Conservation (phyloP, 2,329 filamentous ascomycete species). For the Talaromyces marneffei region DNA sequence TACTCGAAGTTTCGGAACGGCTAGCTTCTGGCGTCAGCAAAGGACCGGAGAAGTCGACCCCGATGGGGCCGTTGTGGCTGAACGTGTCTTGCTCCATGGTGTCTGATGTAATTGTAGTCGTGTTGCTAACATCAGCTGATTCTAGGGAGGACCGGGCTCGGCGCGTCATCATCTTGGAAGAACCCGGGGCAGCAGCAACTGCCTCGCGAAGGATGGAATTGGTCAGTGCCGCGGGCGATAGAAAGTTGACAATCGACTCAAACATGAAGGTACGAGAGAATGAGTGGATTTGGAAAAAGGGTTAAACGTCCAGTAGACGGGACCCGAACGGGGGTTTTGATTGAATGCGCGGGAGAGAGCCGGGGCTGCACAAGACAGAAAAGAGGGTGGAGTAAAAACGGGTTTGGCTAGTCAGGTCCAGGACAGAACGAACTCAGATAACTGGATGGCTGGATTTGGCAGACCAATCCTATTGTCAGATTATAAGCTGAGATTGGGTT, state of each 20-base stretch:
- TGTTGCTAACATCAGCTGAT: conserved; percentile 20
- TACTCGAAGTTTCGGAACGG: conserved; percentile 40
- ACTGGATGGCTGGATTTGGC: not conserved
- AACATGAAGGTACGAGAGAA: conserved; percentile 14
- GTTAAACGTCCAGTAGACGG: not conserved
- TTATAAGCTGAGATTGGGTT: not conserved
- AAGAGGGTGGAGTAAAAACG: conserved; percentile 4
- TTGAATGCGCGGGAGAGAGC: conserved; percentile 4
- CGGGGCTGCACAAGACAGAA: conserved; percentile 1
- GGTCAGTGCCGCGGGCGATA: conserved; percentile 14
- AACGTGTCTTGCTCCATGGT: conserved; percentile 19
- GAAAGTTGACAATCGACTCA: conserved; percentile 15
- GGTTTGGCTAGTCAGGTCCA: conserved; percentile 6
- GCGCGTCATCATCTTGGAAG: conserved; percentile 25
- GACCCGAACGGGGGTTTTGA: conserved; percentile 3
- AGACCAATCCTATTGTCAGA: not conserved
- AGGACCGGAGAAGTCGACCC: conserved; percentile 33
- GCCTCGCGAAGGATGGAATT: conserved; percentile 10
- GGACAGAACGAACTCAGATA: conserved; percentile 1
- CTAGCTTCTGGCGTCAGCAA: conserved; percentile 41
- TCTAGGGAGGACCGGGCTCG: conserved; percentile 25
- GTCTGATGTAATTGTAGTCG: conserved; percentile 20
- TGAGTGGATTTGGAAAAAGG: not conserved
- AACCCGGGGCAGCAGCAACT: conserved; percentile 7
- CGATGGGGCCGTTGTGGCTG: conserved; percentile 25